Conservation (phyloP, 129 eudicot genomes). For the Chrysanthemum seticuspe region DNA sequence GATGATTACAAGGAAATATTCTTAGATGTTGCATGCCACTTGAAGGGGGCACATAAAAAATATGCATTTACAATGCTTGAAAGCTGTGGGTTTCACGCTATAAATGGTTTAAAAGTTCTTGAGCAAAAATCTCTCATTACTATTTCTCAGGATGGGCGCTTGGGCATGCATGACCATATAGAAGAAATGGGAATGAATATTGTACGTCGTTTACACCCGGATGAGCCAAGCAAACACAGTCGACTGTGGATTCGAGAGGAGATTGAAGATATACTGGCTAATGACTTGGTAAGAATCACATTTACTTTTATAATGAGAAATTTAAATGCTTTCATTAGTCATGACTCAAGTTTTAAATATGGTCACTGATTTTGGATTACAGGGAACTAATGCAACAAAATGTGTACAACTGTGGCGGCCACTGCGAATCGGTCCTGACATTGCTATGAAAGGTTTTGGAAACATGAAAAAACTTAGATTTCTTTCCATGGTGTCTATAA, state of each 20-base stretch:
- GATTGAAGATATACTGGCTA: not conserved
- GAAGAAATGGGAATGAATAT: constrained; percentile 1
- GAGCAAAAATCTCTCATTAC: not conserved
- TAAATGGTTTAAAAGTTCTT: constrained; percentile 1
- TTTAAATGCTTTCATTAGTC: not conserved
- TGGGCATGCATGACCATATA: constrained; percentile 21
- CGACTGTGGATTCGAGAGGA: constrained; percentile 12
- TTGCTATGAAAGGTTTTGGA: not conserved
- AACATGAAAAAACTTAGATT: not conserved
- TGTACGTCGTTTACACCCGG: constrained; percentile 3
- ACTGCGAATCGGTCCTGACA: no score
- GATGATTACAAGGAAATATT: constrained; percentile 12
- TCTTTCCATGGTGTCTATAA: not conserved
- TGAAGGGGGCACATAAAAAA: not conserved
- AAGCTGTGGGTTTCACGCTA: not conserved
- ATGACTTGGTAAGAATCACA: not conserved
- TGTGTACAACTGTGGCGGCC: not conserved
- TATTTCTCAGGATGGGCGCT: not conserved
- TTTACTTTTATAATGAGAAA: not conserved
- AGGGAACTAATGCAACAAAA: no score
- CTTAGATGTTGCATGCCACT: not conserved
- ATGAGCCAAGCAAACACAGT: constrained; percentile 15
- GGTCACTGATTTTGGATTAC: not conserved
- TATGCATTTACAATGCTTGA: not conserved
- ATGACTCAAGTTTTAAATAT: not conserved